A percentile compares a stretch with the other conserved stretches of the same genome.
These are phyloP conservation scores for Musa itinerans DNA, from an alignment of 176 grass and related monocot genomes.

Conservation along the genomic window DNA sequence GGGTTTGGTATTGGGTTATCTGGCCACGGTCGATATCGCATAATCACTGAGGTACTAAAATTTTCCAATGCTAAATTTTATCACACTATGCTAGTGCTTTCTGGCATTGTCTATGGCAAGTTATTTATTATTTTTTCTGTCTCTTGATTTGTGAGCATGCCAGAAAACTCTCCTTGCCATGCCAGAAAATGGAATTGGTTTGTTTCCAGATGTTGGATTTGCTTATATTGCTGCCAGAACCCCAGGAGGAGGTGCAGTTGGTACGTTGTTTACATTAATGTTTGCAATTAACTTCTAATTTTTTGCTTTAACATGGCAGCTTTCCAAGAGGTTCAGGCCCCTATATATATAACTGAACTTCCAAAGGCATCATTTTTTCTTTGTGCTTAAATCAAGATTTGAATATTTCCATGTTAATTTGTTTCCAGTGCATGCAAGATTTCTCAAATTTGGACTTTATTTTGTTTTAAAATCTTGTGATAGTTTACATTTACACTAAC, in stretches of 20 bases:
- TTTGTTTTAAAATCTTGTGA: neutral
- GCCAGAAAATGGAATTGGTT: slow-evolving; percentile 94
- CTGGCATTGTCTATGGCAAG: neutral
- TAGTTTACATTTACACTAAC: neutral
- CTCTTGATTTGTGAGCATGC: slow-evolving; percentile 4
- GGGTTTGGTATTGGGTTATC: slow-evolving; percentile 98
- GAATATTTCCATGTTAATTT: neutral
- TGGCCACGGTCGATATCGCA: slow-evolving; percentile 76
- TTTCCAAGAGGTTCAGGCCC: neutral
- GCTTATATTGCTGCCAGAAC: slow-evolving; percentile 77
- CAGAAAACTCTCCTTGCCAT: slow-evolving; percentile 92
- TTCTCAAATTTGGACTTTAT: neutral
- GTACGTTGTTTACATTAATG: slow-evolving; percentile 26
- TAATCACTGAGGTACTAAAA: slow-evolving; percentile 67
- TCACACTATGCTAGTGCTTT: neutral
- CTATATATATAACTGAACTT: neutral
- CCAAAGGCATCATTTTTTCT: neutral
- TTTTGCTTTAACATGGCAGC: neutral
- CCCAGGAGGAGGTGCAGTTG: slow-evolving; percentile 72
- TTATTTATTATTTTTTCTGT: neutral
- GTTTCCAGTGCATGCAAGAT: neutral
- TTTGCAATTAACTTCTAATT: neutral
- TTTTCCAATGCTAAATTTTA: neutral
- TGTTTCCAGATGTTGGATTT: slow-evolving; percentile 96
- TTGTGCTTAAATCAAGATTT: neutral